phyloP scores from a whole-genome alignment of 1,284 basidiomycete genomes.

The Fistulinella cinereoalba region DNA sequence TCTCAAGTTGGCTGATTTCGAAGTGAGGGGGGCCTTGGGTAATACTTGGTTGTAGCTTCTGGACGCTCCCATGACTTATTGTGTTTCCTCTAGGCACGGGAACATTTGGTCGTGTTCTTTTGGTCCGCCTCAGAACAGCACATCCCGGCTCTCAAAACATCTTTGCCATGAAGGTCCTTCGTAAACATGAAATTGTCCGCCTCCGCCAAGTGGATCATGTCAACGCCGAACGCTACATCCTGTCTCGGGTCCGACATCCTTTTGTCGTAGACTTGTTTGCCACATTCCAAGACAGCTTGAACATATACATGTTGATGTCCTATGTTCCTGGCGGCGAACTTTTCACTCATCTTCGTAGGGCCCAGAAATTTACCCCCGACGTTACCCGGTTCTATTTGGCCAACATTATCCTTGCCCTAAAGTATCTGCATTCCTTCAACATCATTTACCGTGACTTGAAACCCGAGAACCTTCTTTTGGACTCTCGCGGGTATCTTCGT shows the following conservation, averaged over 20 bases:
- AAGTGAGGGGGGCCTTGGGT: conserved; percentile 78
- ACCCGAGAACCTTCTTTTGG: conserved; percentile 94
- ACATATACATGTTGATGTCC: conserved; percentile 99
- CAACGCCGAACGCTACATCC: conserved; percentile 94
- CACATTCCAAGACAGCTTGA: conserved; percentile 93
- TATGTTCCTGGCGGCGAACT: conserved; percentile 98
- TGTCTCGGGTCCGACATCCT: conserved; percentile 81
- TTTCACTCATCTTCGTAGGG: conserved; percentile 90
- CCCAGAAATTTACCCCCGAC: conserved; percentile 93
- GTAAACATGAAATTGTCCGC: conserved; percentile 90
- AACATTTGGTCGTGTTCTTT: conserved; percentile 89
- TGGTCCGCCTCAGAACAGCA: conserved; percentile 66
- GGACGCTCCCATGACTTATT: conserved; percentile 4
- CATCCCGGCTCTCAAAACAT: conserved; percentile 54
- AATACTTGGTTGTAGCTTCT: conserved; percentile 22
- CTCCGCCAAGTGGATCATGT: conserved; percentile 98
- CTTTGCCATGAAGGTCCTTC: conserved; percentile 92
- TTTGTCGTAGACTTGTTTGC: conserved; percentile 89
- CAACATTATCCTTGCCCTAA: conserved; percentile 92
- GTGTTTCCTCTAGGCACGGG: conserved; percentile 68
- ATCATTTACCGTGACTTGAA: conserved; percentile 99
- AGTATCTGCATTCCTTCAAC: conserved; percentile 96
- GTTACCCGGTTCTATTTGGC: conserved; percentile 99
- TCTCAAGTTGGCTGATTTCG: conserved; percentile 72
- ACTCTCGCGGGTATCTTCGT: conserved; percentile 94